phyloP scores from a whole-genome alignment of 2,329 filamentous ascomycete genomes.

The Clonostachys solani region DNA sequence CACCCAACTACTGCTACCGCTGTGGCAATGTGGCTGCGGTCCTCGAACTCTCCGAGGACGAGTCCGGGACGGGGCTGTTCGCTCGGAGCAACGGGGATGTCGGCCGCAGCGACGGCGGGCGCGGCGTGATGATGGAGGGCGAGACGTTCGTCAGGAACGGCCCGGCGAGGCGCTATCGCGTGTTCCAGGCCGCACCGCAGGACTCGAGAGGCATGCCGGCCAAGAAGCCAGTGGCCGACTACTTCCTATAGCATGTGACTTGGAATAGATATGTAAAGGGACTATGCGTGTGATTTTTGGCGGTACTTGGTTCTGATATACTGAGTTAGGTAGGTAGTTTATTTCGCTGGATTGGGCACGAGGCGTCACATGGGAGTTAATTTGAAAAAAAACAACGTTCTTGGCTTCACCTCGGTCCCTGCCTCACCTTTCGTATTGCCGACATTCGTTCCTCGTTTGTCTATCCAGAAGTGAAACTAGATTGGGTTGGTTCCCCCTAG shows the following conservation, averaged over 20 bases:
- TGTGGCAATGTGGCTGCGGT: conserved; percentile 96
- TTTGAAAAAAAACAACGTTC: no score
- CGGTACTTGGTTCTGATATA: no score
- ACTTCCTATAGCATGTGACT: conserved; percentile 63
- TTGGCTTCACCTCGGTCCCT: no score
- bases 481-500: no score
- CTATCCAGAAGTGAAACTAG: no score
- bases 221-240: conserved; percentile 96
- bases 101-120: conserved; percentile 45
- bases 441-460: no score
- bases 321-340: no score
- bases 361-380: no score
- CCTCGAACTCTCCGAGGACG: conserved; percentile 85
- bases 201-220: conserved; percentile 96
- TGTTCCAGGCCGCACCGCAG: conserved; percentile 95
- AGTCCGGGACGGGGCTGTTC: conserved; percentile 67
- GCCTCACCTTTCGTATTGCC: no score
- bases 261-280: no score
- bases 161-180: conserved; percentile 84
- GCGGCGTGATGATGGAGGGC: conserved; percentile 43
- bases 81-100: conserved; percentile 69
- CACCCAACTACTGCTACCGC: conserved; percentile 94
- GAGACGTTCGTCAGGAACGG: conserved; percentile 48
- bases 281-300: no score
- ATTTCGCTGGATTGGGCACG: no score